Evolutionary conservation across 371 early-diverging fungal genomes (phyloP), one percentile per base, ranked within the genome.

Genomic region (Mucor sp.): DNA sequence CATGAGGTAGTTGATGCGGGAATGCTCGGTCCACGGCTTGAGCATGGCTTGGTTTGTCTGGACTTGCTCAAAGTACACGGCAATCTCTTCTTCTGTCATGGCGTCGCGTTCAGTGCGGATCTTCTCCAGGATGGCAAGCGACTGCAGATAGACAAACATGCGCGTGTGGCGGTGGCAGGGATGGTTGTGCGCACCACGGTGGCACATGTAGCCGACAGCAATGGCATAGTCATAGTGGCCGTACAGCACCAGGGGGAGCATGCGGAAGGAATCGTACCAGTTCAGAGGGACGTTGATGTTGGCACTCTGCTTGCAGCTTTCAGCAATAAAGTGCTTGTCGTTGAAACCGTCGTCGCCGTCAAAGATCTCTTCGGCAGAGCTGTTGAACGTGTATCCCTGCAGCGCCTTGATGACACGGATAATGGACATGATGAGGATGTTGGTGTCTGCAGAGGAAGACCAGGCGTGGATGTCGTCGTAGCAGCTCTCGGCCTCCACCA

Each of bases 331-430:
- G 32, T 78, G 76, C 2, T 48, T 63, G 48, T 82, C 83, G 55
- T 72, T 76, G 28, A 78, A 82, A 1, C 78, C 80, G 67, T 82
- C 83, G 41, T 82, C 79, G 7, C 79, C 78, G 30, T 82, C 74
- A 71, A 80, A 78, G 1, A 82, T 70, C 6, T 63, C 61, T 3
- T 71, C 50, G 0, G 79, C 56, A 14, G 66, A 61, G 8, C 66
- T 35, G 14, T 50, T 67, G 35, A 63, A 78, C 0, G 83, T 78
- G 41, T 80, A 70, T 12, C 80, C 80, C 37, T 80, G 78, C 1
- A 82, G 43, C 9, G 83, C 73, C 53, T 78, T 78, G 58, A 71
- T 63, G 2, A 70, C 76, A 27, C 71, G 78, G 12, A 83, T 76
- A 56, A 86, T 39, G 57, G 67, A 48, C 82, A 78, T 75, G 28